Evolutionary conservation across 169 alveolate genomes (phyloP).

Genomic region (Cryptosporidium sp.): DNA sequence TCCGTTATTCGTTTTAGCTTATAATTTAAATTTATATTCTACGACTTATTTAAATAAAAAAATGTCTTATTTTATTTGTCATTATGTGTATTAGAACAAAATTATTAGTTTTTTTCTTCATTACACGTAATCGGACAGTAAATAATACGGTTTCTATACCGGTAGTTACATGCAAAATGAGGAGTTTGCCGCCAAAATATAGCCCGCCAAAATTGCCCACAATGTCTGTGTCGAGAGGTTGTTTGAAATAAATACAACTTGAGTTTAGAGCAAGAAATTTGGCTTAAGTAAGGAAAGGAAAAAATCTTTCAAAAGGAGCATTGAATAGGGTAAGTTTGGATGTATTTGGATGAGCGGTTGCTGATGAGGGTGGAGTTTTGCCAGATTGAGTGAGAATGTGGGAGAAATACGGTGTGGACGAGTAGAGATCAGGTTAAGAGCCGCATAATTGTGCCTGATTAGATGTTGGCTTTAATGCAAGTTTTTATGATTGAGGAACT

Average conservation of each 20-base stretch:
- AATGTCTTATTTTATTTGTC: not conserved
- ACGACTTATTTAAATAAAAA: not conserved
- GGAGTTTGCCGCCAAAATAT: slow-evolving; percentile 10
- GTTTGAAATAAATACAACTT: slow-evolving; percentile 45
- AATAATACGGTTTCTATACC: slow-evolving; percentile 11
- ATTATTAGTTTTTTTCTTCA: not conserved
- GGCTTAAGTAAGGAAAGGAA: slow-evolving; percentile 48
- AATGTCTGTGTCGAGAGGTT: slow-evolving; percentile 76
- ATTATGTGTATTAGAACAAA: not conserved
- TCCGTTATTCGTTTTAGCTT: not conserved
- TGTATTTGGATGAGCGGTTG: not conserved
- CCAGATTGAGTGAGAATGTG: not conserved
- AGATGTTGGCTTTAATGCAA: not conserved
- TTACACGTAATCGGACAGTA: slow-evolving; percentile 21
- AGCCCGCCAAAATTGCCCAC: slow-evolving; percentile 75
- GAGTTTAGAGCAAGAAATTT: slow-evolving; percentile 49
- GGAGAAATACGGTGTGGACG: not conserved
- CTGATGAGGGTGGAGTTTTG: not conserved
- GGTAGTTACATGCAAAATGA: slow-evolving; percentile 64
- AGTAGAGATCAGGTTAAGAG: not conserved
- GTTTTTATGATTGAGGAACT: not conserved
- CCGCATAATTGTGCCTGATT: not conserved
- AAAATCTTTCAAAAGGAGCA: not conserved
- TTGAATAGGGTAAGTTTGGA: slow-evolving; percentile 31
- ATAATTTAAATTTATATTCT: not conserved